Evolutionary conservation across 2,329 filamentous ascomycete species (phyloP).

Genomic region (Hirsutella rhossiliensis): DNA sequence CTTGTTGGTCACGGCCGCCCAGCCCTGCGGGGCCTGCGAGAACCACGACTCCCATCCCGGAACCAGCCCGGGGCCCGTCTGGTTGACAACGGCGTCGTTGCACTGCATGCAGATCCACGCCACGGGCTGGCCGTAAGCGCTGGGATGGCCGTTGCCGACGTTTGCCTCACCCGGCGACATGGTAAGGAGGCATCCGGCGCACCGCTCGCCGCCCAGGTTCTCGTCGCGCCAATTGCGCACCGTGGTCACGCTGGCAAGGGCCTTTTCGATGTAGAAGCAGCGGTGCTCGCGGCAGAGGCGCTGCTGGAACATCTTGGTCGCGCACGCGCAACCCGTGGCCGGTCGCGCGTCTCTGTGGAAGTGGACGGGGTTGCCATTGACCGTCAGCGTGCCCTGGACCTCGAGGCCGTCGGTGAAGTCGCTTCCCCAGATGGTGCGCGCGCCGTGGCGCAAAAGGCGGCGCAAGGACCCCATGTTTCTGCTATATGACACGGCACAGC

Average conservation of each 20-base stretch:
- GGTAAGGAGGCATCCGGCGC: constrained; percentile 17
- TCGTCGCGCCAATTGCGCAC: constrained; percentile 15
- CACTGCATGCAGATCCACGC: constrained; percentile 23
- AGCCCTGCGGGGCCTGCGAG: too few relatives aligned
- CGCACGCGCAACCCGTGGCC: constrained; percentile 26
- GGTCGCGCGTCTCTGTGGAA: background rate
- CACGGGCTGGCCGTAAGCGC: constrained; percentile 1
- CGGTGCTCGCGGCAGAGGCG: constrained; percentile 24
- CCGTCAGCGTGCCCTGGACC: background rate
- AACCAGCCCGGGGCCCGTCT: background rate
- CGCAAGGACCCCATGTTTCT: background rate
- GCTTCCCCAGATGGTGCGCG: constrained; percentile 15
- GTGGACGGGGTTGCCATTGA: background rate
- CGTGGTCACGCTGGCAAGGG: constrained; percentile 9
- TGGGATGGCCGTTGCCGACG: too few relatives aligned
- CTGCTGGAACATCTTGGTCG: constrained; percentile 18
- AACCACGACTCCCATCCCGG: background rate
- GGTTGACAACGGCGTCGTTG: constrained; percentile 7
- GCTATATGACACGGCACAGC: constrained; percentile 12
- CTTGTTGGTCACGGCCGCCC: too few relatives aligned
- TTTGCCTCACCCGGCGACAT: too few relatives aligned
- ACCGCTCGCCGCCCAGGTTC: constrained; percentile 12
- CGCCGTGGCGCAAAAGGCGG: constrained; percentile 4
- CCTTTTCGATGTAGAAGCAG: constrained; percentile 11
- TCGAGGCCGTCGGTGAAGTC: background rate